Evolutionary conservation across 371 early-diverging fungal species (phyloP).

Genomic region (Aphelidium insulamus): DNA sequence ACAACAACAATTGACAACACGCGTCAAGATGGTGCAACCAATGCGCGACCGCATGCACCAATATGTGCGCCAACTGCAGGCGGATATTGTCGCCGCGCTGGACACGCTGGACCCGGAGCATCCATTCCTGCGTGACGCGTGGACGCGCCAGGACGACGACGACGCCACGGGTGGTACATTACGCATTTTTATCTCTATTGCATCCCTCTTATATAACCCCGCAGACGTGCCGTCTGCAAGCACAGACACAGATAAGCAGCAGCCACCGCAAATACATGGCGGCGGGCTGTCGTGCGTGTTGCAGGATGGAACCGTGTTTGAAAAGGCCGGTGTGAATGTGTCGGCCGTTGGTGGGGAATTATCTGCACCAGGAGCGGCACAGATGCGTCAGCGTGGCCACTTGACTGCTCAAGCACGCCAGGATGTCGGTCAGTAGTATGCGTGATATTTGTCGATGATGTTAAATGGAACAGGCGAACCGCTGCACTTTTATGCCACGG

Average conservation of each 20-base stretch:
- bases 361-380: conserved; percentile 40
- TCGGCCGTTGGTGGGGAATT: conserved; percentile 53
- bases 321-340: conserved; percentile 84
- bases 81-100: conserved; percentile 17
- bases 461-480: no score
- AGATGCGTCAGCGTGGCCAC: conserved; percentile 51
- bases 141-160: no score
- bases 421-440: no score
- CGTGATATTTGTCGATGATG: no score
- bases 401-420: no score
- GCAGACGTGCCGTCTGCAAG: conserved; percentile 36
- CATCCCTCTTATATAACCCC: conserved; percentile 16
- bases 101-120: conserved; percentile 19
- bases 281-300: conserved; percentile 79
- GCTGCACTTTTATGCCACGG: conserved; percentile 62
- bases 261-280: conserved; percentile 63
- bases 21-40: no score
- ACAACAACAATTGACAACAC: no score
- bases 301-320: conserved; percentile 72
- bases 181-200: no score
- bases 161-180: not conserved
- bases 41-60: conserved; percentile 66
- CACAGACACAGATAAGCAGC: conserved; percentile 34
- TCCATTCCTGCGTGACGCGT: no score
- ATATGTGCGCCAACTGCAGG: conserved; percentile 48